A percentile compares a stretch with the other conserved stretches of the same genome.
These are phyloP conservation scores for Ceratocystis harringtonii DNA, from an alignment of 2,329 filamentous ascomycete genomes.

Conservation along the genomic window DNA sequence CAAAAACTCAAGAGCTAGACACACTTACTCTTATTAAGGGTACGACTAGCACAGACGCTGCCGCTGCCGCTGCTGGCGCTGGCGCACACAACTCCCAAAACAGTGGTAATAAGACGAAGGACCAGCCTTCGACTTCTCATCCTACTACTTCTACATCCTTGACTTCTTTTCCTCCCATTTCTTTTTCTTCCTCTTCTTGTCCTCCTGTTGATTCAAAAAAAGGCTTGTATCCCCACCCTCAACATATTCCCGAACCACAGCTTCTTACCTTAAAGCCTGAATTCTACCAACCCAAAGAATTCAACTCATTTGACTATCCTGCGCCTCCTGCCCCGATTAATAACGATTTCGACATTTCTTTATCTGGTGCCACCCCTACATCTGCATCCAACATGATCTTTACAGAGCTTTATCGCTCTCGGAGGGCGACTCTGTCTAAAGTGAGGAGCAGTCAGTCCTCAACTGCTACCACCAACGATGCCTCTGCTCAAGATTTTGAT, in stretches of 20 bases:
- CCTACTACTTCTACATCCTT: slow-evolving; percentile 11
- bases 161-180: slow-evolving; percentile 20
- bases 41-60: slow-evolving; percentile 10
- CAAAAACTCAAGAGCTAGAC: not conserved
- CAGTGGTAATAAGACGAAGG: slow-evolving; percentile 13
- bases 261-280: slow-evolving; percentile 12
- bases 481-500: slow-evolving; percentile 33
- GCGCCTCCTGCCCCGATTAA: slow-evolving; percentile 3
- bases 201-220: slow-evolving; percentile 12
- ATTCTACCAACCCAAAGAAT: slow-evolving; percentile 14
- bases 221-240: slow-evolving; percentile 12
- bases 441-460: slow-evolving; percentile 18
- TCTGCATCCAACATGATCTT: slow-evolving; percentile 36
- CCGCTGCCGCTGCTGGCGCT: not conserved
- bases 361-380: slow-evolving; percentile 9
- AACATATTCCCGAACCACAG: slow-evolving; percentile 11
- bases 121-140: slow-evolving; percentile 4
- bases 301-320: slow-evolving; percentile 16
- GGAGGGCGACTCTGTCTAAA: slow-evolving; percentile 38
- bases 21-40: slow-evolving; percentile 1
- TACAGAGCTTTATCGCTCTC: slow-evolving; percentile 43
- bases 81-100: slow-evolving; percentile 1
- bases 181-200: slow-evolving; percentile 13
- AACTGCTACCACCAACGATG: slow-evolving; percentile 21
- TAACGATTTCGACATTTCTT: slow-evolving; percentile 10